Evolutionary conservation across 2,329 filamentous ascomycete genomes (phyloP).

Genomic region (Gnomoniopsis smithogilvyi): DNA sequence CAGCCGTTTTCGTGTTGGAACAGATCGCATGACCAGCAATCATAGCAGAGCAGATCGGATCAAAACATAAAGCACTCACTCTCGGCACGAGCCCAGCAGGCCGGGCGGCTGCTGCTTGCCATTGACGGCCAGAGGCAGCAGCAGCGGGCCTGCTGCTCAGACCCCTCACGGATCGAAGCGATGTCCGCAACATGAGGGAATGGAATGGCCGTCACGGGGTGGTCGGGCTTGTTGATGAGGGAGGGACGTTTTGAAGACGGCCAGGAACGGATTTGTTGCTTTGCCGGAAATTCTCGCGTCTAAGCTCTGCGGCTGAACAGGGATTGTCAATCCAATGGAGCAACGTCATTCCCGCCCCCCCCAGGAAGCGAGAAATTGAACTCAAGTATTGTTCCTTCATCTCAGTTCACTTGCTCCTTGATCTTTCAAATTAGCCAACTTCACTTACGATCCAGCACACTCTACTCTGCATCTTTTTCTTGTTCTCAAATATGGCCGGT

Average conservation of each 20-base stretch:
- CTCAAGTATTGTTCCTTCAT: not conserved
- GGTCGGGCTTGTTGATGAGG: slow-evolving; percentile 8
- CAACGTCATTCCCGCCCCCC: slow-evolving; percentile 8
- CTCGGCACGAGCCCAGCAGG: slow-evolving; percentile 34
- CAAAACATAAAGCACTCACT: slow-evolving; percentile 28
- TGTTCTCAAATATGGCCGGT: too few relatives aligned
- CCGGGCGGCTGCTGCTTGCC: slow-evolving; percentile 43
- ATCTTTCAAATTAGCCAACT: too few relatives aligned
- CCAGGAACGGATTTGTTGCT: slow-evolving; percentile 9
- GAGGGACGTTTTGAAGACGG: slow-evolving; percentile 2
- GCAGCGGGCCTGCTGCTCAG: slow-evolving; percentile 53
- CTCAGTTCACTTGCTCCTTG: too few relatives aligned
- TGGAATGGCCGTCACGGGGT: slow-evolving; percentile 37
- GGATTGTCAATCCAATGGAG: not conserved
- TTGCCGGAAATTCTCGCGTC: slow-evolving; percentile 18
- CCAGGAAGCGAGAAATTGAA: not conserved
- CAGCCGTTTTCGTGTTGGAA: slow-evolving; percentile 16
- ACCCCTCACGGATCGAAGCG: slow-evolving; percentile 61
- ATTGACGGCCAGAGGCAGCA: slow-evolving; percentile 56
- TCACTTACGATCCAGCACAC: too few relatives aligned
- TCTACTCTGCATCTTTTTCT: too few relatives aligned
- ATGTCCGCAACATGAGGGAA: slow-evolving; percentile 67
- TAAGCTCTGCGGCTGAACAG: slow-evolving; percentile 17
- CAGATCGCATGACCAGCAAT: slow-evolving; percentile 20
- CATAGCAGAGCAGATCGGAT: not conserved